Evolutionary conservation across 2,329 filamentous ascomycete genomes (phyloP).

Genomic region (Helminthosporium solani): DNA sequence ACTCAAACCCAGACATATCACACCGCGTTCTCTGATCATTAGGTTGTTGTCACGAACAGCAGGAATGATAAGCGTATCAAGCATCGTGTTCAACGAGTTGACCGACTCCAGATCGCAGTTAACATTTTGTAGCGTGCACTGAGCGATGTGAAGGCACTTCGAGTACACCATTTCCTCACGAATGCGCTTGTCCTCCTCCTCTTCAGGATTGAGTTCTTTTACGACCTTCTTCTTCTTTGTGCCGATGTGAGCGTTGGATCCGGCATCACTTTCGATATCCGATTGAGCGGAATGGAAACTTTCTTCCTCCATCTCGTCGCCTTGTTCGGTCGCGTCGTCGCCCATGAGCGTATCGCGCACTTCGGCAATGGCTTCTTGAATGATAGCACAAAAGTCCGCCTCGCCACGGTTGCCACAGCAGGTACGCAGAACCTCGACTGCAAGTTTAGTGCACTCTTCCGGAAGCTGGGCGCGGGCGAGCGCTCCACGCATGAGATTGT

Average conservation of each 20-base stretch:
- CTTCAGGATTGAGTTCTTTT: conserved; percentile 48
- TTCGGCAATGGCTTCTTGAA: conserved; percentile 92
- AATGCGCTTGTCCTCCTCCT: conserved; percentile 70
- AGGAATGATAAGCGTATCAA: conserved; percentile 94
- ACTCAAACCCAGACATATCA: conserved; percentile 87
- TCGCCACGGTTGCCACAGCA: conserved; percentile 81
- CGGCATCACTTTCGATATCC: conserved; percentile 64
- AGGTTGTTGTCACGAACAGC: conserved; percentile 92
- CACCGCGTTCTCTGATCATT: conserved; percentile 84
- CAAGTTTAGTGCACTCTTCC: conserved; percentile 88
- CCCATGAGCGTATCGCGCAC: conserved; percentile 87
- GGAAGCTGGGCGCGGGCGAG: conserved; percentile 84
- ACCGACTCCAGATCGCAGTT: conserved; percentile 85
- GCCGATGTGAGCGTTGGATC: conserved; percentile 49
- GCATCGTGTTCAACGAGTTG: conserved; percentile 89
- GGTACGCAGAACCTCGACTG: conserved; percentile 75
- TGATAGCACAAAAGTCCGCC: conserved; percentile 78
- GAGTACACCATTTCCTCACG: conserved; percentile 95
- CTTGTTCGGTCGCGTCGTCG: conserved; percentile 58
- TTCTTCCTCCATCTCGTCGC: conserved; percentile 54
- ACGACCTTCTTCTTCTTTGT: conserved; percentile 28
- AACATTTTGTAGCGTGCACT: conserved; percentile 96
- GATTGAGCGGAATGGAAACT: conserved; percentile 94
- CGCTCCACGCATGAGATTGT: conserved; percentile 80
- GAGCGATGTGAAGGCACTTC: conserved; percentile 95